A percentile compares a stretch with the other conserved stretches of the same genome.
Evolutionary conservation across 768 basidiomycete genomes (phyloP).

Genomic region (Boletus rubroflammeus): DNA sequence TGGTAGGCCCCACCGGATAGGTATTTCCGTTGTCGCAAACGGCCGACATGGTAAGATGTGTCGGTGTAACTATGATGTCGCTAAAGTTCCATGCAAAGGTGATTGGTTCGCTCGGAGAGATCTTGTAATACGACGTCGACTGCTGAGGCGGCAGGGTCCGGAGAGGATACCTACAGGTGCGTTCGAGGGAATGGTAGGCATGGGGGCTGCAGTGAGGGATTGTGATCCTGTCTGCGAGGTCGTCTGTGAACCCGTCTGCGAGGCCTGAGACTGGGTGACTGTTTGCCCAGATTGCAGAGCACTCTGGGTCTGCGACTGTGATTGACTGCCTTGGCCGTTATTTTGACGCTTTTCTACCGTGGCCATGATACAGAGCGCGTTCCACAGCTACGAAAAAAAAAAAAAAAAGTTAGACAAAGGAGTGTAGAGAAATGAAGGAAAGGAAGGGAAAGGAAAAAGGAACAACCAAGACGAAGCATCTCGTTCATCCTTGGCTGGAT

Average conservation of each 20-base stretch:
- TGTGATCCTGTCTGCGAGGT: conserved; percentile 1
- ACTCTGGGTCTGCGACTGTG: not conserved
- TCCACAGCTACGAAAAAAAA: no score
- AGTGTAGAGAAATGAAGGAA: not conserved
- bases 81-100: conserved; percentile 94
- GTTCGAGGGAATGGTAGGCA: conserved; percentile 43
- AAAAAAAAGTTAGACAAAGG: not conserved
- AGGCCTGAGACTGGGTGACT: not conserved
- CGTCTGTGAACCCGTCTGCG: conserved; percentile 6
- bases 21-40: conserved; percentile 62
- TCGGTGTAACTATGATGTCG: conserved; percentile 62
- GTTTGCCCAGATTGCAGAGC: not conserved
- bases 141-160: conserved; percentile 78
- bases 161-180: conserved; percentile 62
- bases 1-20: conserved; percentile 58
- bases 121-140: conserved; percentile 84
- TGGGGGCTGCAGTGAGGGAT: conserved; percentile 2
- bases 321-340: not conserved
- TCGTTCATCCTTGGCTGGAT: not conserved
- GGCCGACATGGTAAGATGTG: conserved; percentile 55
- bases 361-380: not conserved
- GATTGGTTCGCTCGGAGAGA: conserved; percentile 66
- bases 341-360: conserved; percentile 9
- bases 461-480: not conserved
- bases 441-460: not conserved